Base-by-base conservation (phyloP, 2,329 filamentous ascomycete species). In the Cercospora janseana region DNA sequence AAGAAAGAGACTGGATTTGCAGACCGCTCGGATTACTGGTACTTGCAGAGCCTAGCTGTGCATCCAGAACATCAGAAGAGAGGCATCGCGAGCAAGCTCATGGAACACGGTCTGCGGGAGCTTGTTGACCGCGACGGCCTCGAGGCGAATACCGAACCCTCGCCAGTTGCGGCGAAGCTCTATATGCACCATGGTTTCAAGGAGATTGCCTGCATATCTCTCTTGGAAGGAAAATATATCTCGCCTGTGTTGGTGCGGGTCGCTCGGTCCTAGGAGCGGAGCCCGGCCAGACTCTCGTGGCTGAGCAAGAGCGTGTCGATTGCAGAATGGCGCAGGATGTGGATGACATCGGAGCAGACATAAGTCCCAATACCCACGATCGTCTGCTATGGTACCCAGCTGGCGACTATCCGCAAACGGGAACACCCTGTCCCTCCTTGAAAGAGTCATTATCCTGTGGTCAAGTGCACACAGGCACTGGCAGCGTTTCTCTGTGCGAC, bases 11-110 rank as follows among this genome's bases (percentile, higher is more conserved):
- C 42, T 1, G 43, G 43, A 12, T 46, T 47, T 31, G 49, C 42
- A 13, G 49, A 43, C 15, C 49, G 49, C 8, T 41, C 13, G 3
- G 49, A 47, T 34, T 52, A 42, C 44, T 52, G 49, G 49, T 52
- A 42, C 15, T 18, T 52, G 27, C 35, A 42, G 28, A 37, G 42
- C 9, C 31, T 42, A 8, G 49, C 49, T 3, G 49, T 52, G 10
- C 49, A 52, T 47, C 49, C 49, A 16, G 44, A 52, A 18, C 44
- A 47, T 16, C 37, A 40, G 16, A 44, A 44, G 2, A 35, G 38
- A 16, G 49, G 49, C 7, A 23, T 52, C 10, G 49, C 43, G 6
- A 31, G 34, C 6, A 43, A 43, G 29, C 28, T 52, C 6, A 23
- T 52, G n/a, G 15, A 35, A 7, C 29, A 44, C 28, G 24, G 35